Base-by-base conservation (phyloP, 2,329 filamentous ascomycete genomes). In the Dactylellina sp. region DNA sequence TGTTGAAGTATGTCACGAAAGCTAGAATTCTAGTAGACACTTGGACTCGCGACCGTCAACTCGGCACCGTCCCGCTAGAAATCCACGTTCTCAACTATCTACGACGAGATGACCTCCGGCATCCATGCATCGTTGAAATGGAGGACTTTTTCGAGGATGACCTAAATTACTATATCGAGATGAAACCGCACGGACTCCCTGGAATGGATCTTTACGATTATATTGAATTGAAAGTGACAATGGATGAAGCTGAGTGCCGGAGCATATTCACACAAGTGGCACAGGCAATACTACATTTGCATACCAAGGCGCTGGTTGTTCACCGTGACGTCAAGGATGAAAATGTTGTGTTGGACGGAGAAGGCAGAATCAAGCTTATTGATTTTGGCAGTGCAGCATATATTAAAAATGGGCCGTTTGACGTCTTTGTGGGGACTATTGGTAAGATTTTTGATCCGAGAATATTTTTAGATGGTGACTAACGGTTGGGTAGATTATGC, bases 161-260 rank as follows among this genome's bases (percentile, higher is more conserved):
- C 76, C 85, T 89, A 78, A 98, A 99, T 80, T 99, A 99, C 82
- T 99, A 99, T 81, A 99, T 99, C 78, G 95, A 98, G 81, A 99
- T 98, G 92, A 86, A 91, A 12, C 95, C 95, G 0, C 95, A 98
- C 79, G 95, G 95, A 0, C 84, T 97, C 39, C 95, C 95, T 0
- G 95, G 95, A 11, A 98, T 99, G 93, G 95, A 99, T 81, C 86
- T 99, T 1, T 99, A 99, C 79, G 95, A 99, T 82, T 99, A 99
- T 81, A 99, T 99, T 77, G 95, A 99, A 81, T 86, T 99, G 61
- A 89, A 94, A 24, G 89, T 93, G 49, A 97, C 94, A 79, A 99
- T 99, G 95, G 92, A 96, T 60, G 95, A 99, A 82, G 85, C 87
- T 6, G 95, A 99, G 81, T 96, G 93, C 80, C 88, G 92, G 60